phyloP scores from a whole-genome alignment of 768 basidiomycete genomes.

The Lactarius indigo region DNA sequence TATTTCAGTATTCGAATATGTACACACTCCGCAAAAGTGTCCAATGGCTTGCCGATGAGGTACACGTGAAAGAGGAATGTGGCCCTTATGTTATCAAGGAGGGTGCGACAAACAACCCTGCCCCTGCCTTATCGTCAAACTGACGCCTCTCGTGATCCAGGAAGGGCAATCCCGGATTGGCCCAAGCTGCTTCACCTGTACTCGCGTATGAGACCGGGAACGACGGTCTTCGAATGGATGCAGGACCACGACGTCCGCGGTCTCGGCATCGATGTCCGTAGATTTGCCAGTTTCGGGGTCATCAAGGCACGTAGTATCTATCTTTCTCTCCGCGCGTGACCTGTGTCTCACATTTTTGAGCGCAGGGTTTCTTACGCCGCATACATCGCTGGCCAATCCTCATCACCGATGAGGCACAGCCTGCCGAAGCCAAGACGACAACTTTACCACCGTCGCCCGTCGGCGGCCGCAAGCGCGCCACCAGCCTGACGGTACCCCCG shows the following conservation, averaged over 20 bases:
- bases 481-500: slow-evolving; percentile 18
- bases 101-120: slow-evolving; percentile 39
- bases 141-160: slow-evolving; percentile 32
- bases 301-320: slow-evolving; percentile 63
- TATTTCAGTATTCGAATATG: slow-evolving; percentile 98
- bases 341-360: background rate
- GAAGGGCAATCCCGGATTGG: slow-evolving; percentile 73
- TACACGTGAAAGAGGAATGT: slow-evolving; percentile 85
- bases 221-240: slow-evolving; percentile 87
- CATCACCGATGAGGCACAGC: slow-evolving; percentile 31
- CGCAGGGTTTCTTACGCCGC: slow-evolving; percentile 83
- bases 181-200: slow-evolving; percentile 83
- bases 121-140: slow-evolving; percentile 6
- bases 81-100: slow-evolving; percentile 85
- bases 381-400: slow-evolving; percentile 92
- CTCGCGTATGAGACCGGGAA: slow-evolving; percentile 78
- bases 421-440: slow-evolving; percentile 4
- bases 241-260: slow-evolving; percentile 64
- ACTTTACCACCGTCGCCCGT: slow-evolving; percentile 22
- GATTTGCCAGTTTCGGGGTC: slow-evolving; percentile 96
- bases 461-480: slow-evolving; percentile 24
- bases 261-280: slow-evolving; percentile 81
- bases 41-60: slow-evolving; percentile 82
- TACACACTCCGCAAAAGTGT: slow-evolving; percentile 87
- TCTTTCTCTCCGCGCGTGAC: background rate